These are phyloP conservation scores for Prunus davidiana DNA, from an alignment of 306 rosid species.

Conservation along the genomic window DNA sequence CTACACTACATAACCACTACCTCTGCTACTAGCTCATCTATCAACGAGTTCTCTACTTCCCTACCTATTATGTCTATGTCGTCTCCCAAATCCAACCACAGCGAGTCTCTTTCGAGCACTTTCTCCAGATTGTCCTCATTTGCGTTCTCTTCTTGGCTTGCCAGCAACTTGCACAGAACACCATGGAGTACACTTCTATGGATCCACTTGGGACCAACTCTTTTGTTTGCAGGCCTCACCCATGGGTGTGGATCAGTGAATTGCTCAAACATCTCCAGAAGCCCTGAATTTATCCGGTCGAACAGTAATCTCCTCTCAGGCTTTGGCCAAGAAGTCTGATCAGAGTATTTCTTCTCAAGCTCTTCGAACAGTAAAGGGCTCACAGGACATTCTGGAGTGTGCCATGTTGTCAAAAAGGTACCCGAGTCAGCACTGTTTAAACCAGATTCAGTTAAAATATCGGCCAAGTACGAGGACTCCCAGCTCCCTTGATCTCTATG, in stretches of 20 bases:
- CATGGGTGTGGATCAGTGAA: slow-evolving; percentile 49
- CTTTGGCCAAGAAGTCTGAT: slow-evolving; percentile 45
- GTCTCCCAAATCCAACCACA: slow-evolving; percentile 57
- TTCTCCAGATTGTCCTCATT: slow-evolving; percentile 46
- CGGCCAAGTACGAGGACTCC: slow-evolving; percentile 60
- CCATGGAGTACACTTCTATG: slow-evolving; percentile 36
- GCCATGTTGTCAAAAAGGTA: slow-evolving; percentile 40
- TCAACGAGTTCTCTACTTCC: slow-evolving; percentile 58
- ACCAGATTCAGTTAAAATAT: slow-evolving; percentile 53
- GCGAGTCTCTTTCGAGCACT: slow-evolving; percentile 43
- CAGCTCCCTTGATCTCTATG: slow-evolving; percentile 48
- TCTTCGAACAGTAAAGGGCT: slow-evolving; percentile 55
- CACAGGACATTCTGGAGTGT: slow-evolving; percentile 67
- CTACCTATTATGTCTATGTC: slow-evolving; percentile 58
- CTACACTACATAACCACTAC: slow-evolving; percentile 36
- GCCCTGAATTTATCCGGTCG: slow-evolving; percentile 65
- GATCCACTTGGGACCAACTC: slow-evolving; percentile 26
- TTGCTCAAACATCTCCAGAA: slow-evolving; percentile 49
- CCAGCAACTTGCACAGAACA: slow-evolving; percentile 41
- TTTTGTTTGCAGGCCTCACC: slow-evolving; percentile 32
- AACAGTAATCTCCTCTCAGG: slow-evolving; percentile 75
- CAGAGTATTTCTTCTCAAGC: slow-evolving; percentile 61
- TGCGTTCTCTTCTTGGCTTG: slow-evolving; percentile 41
- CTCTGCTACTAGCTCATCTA: slow-evolving; percentile 72
- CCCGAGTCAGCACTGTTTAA: slow-evolving; percentile 39